Conservation (phyloP, 2,329 filamentous ascomycete genomes). For the Colletotrichum caudatum region DNA sequence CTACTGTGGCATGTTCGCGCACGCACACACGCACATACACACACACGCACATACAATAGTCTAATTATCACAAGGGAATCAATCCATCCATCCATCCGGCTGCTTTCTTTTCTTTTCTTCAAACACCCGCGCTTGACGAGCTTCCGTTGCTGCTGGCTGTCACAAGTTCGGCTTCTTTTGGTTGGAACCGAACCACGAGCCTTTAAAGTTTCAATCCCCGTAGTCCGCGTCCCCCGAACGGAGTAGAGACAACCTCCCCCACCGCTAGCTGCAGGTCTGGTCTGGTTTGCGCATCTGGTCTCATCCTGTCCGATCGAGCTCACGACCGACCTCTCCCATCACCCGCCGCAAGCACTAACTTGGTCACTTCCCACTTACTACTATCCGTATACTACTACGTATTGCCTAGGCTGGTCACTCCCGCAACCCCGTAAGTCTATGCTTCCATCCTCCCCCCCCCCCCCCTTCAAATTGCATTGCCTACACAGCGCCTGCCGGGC, state of each 20-base stretch:
- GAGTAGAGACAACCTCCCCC: constrained; percentile 31
- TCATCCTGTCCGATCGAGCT: neutral
- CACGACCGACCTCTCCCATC: constrained; percentile 14
- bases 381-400: neutral
- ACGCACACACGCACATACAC: too few species aligned
- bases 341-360: constrained; percentile 33
- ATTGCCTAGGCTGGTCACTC: constrained; percentile 26
- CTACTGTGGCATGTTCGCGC: constrained; percentile 3
- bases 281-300: constrained; percentile 28
- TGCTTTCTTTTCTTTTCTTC: neutral
- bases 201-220: constrained; percentile 26
- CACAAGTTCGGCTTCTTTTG: neutral
- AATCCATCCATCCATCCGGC: neutral
- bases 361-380: neutral
- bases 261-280: constrained; percentile 36
- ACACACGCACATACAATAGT: too few species aligned
- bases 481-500: neutral
- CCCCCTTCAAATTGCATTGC: neutral
- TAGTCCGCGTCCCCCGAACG: constrained; percentile 34
- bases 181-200: neutral
- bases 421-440: constrained; percentile 23
- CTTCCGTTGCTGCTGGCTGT: neutral
- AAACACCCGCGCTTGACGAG: constrained; percentile 9
- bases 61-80: constrained; percentile 3
- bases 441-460: constrained; percentile 16